Conservation (phyloP, 2,329 filamentous ascomycete species). For the Colletotrichum sojae region DNA sequence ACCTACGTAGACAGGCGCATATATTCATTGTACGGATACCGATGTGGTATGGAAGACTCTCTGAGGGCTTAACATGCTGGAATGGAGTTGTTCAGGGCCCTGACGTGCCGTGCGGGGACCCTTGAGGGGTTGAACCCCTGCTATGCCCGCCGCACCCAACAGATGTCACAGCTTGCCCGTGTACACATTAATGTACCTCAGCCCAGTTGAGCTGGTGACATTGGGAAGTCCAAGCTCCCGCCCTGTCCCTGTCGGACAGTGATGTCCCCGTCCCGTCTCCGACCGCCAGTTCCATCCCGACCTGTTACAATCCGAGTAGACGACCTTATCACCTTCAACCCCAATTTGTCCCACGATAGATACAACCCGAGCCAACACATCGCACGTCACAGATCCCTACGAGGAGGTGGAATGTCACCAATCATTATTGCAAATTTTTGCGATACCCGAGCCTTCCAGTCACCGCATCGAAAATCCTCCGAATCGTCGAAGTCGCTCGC, state of each 20-base stretch:
- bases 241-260: constrained; percentile 20
- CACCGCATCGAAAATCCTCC: neutral
- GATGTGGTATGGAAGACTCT: neutral
- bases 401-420: too few relatives aligned
- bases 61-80: neutral
- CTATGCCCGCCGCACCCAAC: neutral
- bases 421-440: neutral
- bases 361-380: neutral
- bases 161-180: too few relatives aligned
- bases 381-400: neutral
- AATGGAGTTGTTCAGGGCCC: neutral
- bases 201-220: constrained; percentile 20
- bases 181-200: constrained; percentile 17
- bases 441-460: neutral
- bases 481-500: neutral
- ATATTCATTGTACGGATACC: too few relatives aligned
- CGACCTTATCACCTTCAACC: constrained; percentile 11
- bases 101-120: constrained; percentile 5
- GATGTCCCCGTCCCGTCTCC: constrained; percentile 19
- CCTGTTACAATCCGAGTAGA: neutral
- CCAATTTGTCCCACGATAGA: neutral
- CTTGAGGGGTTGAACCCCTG: constrained; percentile 25
- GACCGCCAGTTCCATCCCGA: constrained; percentile 22
- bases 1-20: too few relatives aligned
- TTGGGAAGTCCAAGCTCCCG: constrained; percentile 25